Conservation (phyloP, 1,139 yeast genomes). For the Neolecta irregularis region DNA sequence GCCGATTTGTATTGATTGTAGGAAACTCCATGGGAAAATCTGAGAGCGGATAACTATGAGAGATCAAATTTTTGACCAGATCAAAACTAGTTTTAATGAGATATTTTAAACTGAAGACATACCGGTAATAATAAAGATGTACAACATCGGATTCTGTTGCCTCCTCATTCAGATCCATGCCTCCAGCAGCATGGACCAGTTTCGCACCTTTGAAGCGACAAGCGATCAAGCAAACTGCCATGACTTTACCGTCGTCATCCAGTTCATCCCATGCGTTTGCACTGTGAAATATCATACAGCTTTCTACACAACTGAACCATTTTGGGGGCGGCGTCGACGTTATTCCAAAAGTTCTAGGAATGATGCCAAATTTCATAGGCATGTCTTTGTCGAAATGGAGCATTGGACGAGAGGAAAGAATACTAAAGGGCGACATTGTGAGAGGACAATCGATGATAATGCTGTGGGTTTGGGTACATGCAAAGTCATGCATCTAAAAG, state of each 20-base stretch:
- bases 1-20: constrained; percentile 7
- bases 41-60: constrained; percentile 8
- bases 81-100: constrained; percentile 6
- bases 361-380: constrained; percentile 7
- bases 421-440: constrained; percentile 11
- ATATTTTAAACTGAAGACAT: neutral
- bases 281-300: constrained; percentile 11
- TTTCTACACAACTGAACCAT: constrained; percentile 10
- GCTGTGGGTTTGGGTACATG: constrained; percentile 7
- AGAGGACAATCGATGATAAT: constrained; percentile 8
- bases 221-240: constrained; percentile 7
- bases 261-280: constrained; percentile 11
- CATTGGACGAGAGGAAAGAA: constrained; percentile 8
- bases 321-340: too few relatives aligned
- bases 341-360: constrained; percentile 4
- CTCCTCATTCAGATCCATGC: constrained; percentile 5
- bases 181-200: constrained; percentile 10
- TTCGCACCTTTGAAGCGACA: constrained; percentile 11
- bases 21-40: constrained; percentile 12
- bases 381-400: constrained; percentile 5
- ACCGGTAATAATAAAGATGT: constrained; percentile 9
- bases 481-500: constrained; percentile 13
- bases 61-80: constrained; percentile 5
- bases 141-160: constrained; percentile 7
- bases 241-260: constrained; percentile 5